Percentiles rank a stretch among this genome's conserved stretches.
Conservation (phyloP, 2,329 filamentous ascomycete genomes). For the Lecanicillium sp. region DNA sequence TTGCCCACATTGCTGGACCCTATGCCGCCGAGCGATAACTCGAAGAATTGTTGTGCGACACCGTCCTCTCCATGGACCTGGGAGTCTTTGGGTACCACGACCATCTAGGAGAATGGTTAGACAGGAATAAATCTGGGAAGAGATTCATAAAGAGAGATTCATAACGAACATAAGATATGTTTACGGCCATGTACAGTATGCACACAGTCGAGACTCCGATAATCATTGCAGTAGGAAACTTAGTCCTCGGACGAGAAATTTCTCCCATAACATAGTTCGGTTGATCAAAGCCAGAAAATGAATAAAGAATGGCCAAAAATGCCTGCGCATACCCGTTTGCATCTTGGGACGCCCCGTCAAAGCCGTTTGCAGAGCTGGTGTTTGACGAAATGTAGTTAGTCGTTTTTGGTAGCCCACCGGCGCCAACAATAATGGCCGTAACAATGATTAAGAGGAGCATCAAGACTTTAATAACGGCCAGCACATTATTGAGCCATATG, state of each 20-base stretch:
- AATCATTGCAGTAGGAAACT: slow-evolving; percentile 23
- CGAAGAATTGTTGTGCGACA: slow-evolving; percentile 27
- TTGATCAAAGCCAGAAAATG: slow-evolving; percentile 28
- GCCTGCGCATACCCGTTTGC: too few relatives aligned
- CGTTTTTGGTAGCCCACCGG: too few relatives aligned
- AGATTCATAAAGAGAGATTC: too few relatives aligned
- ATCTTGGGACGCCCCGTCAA: too few relatives aligned
- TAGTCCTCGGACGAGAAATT: slow-evolving; percentile 21
- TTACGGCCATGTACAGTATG: slow-evolving; percentile 28
- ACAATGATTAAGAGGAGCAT: slow-evolving; percentile 37
- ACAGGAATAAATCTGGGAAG: too few relatives aligned
- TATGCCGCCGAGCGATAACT: slow-evolving; percentile 8
- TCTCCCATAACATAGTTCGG: slow-evolving; percentile 29
- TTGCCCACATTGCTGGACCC: slow-evolving; percentile 13
- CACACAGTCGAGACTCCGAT: slow-evolving; percentile 20
- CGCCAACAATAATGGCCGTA: too few relatives aligned
- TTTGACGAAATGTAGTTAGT: too few relatives aligned
- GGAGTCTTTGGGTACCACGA: slow-evolving; percentile 21
- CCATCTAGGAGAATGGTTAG: too few relatives aligned
- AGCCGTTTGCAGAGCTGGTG: too few relatives aligned
- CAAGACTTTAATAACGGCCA: slow-evolving; percentile 40
- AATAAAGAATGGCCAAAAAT: too few relatives aligned
- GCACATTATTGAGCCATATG: slow-evolving; percentile 41
- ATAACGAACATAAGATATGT: slow-evolving; percentile 28
- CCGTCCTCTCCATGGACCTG: slow-evolving; percentile 13